Evolutionary conservation across 2,329 filamentous ascomycete species (phyloP).

Genomic region (Aspergillus puulaauensis): DNA sequence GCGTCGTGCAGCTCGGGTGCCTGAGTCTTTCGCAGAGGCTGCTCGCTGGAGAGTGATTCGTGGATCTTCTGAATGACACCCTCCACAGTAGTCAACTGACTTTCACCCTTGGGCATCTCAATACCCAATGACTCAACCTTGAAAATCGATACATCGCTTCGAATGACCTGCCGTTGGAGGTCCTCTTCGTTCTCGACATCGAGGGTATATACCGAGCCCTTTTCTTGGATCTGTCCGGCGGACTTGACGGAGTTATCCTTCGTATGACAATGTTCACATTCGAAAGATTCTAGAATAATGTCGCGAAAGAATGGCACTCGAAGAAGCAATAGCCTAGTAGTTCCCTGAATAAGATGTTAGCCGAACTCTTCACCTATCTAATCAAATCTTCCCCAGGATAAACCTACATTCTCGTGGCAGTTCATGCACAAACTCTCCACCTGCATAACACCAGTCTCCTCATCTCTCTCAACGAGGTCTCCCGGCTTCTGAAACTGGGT

Average conservation of each 20-base stretch:
- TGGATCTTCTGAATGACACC: constrained; percentile 77
- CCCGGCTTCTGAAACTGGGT: constrained; percentile 41
- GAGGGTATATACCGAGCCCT: constrained; percentile 80
- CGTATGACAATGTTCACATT: constrained; percentile 84
- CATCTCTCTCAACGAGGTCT: constrained; percentile 38
- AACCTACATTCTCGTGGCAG: constrained; percentile 75
- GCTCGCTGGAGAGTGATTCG: constrained; percentile 76
- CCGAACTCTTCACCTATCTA: background rate
- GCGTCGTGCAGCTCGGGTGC: constrained; percentile 76
- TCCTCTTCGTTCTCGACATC: constrained; percentile 72
- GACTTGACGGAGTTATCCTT: constrained; percentile 93
- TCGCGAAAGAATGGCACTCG: constrained; percentile 97
- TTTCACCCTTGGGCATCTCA: constrained; percentile 86
- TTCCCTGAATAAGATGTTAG: constrained; percentile 59
- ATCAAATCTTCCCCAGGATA: background rate
- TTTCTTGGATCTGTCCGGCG: constrained; percentile 86
- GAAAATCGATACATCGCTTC: constrained; percentile 82
- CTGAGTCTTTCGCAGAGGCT: constrained; percentile 76
- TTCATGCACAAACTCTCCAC: constrained; percentile 81
- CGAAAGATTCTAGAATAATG: constrained; percentile 95
- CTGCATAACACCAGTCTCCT: constrained; percentile 45
- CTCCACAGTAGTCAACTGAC: constrained; percentile 91
- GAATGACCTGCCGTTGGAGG: constrained; percentile 83
- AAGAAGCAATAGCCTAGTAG: constrained; percentile 82
- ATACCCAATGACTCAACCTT: constrained; percentile 89